Evolutionary conservation across 2,329 filamentous ascomycete species (phyloP).

Genomic region (Ceratocystis cubensis): DNA sequence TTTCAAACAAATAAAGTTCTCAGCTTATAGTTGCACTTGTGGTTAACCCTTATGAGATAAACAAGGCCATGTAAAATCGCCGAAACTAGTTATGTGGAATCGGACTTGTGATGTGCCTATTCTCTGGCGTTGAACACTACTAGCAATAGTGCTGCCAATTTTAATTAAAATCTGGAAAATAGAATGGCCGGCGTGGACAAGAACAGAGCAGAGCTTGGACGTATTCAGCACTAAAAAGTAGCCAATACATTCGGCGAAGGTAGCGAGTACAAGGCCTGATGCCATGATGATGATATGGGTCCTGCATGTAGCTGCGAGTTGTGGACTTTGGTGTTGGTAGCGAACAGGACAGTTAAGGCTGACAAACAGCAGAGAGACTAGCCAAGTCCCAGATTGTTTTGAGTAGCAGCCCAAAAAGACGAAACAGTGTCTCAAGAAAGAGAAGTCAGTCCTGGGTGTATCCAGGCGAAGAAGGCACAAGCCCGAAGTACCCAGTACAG

Average conservation of each 20-base stretch:
- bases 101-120: neutral
- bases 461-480: no score
- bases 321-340: neutral
- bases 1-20: neutral
- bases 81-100: neutral
- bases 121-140: neutral
- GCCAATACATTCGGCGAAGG: no score
- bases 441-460: no score
- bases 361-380: neutral
- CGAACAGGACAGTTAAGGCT: neutral
- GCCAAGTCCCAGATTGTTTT: neutral
- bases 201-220: conserved; percentile 1
- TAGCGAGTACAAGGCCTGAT: neutral
- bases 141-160: neutral
- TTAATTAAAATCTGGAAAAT: neutral
- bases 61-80: neutral
- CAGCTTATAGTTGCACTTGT: neutral
- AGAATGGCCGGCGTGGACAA: neutral
- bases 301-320: neutral
- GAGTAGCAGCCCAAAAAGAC: no score
- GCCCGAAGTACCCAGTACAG: no score
- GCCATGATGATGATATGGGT: neutral
- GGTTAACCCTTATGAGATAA: neutral
- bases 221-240: neutral
- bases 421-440: no score